A percentile compares a stretch with the other conserved stretches of the same genome.
Conservation (phyloP, 2,329 filamentous ascomycete genomes). For the Aspergillus sclerotialis region DNA sequence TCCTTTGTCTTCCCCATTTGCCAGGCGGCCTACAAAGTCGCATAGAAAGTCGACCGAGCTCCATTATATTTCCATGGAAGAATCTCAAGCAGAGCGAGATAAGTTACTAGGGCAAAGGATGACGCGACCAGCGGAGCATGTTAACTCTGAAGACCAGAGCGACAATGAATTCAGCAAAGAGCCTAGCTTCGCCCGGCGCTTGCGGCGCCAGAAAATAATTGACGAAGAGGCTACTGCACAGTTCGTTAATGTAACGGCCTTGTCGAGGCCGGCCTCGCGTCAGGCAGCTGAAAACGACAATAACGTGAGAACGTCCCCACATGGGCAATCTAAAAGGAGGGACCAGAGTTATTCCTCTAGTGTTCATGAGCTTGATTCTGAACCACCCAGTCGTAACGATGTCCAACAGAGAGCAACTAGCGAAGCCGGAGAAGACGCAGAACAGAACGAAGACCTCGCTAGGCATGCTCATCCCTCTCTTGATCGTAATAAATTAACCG, state of each 20-base stretch:
- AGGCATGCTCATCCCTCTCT: slow-evolving; percentile 22
- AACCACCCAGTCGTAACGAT: slow-evolving; percentile 12
- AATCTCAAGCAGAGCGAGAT: slow-evolving; percentile 38
- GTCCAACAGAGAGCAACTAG: slow-evolving; percentile 18
- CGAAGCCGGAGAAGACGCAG: slow-evolving; percentile 43
- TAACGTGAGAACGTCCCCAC: slow-evolving; percentile 2
- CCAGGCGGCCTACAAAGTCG: slow-evolving; percentile 23
- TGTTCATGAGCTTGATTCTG: slow-evolving; percentile 8
- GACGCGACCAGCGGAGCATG: slow-evolving; percentile 28
- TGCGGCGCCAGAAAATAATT: slow-evolving; percentile 25
- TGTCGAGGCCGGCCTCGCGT: slow-evolving; percentile 15
- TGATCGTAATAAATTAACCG: slow-evolving; percentile 22
- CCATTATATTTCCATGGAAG: slow-evolving; percentile 40
- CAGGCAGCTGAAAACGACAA: slow-evolving; percentile 2
- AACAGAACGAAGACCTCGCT: slow-evolving; percentile 36
- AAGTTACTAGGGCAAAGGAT: slow-evolving; percentile 23
- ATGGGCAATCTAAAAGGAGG: slow-evolving; percentile 3
- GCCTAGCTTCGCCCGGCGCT: slow-evolving; percentile 30
- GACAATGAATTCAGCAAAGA: slow-evolving; percentile 40
- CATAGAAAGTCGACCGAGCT: slow-evolving; percentile 34
- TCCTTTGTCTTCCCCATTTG: slow-evolving; percentile 32
- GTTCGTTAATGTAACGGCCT: slow-evolving; percentile 29
- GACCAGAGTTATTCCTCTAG: slow-evolving; percentile 7
- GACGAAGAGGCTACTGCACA: slow-evolving; percentile 28
- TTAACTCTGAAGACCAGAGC: slow-evolving; percentile 27